Base-by-base conservation (phyloP, 2,329 filamentous ascomycete genomes). In the Pseudogymnoascus sp. region DNA sequence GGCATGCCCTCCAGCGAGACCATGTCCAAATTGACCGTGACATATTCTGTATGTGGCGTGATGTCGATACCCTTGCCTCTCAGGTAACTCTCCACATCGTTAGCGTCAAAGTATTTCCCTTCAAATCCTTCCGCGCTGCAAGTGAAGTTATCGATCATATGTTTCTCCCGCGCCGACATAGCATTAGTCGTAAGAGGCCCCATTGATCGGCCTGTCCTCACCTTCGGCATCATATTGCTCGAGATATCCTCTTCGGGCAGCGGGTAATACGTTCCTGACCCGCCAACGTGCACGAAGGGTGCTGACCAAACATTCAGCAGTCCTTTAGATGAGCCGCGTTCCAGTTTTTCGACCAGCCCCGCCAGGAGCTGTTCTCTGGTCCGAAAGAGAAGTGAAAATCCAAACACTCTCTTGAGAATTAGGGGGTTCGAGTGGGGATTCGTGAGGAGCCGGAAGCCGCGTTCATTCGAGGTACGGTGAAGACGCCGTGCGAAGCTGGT, bases 81-180 rank as follows among this genome's bases (percentile, higher is more conserved):
- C 2, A 95, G 76, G 70, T 92, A 94, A 11, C 83, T 79, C 73
- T 94, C 88, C 0, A 92, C 86, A 72, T 94, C 91, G 64, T 90
- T 82, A 0, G 85, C 77, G 70, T 94, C 90, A 68, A 89, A 90
- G 78, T 90, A 94, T 60, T 90, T 84, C 4, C 89, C 89, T 64
- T 88, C 82, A 65, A 87, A 89, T 0, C 84, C 88, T 0, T 82
- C 79, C 6, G 86, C 73, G 40, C 79, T 80, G 66, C 83, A 80
- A 18, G 76, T 76, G 67, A 88, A 77, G 14, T 78, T 76, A 11
- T 73, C 70, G 38, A 79, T 76, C 6, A 86, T 67, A 18, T 75
- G 68, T 5, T 75, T 72, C 25, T 82, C 79, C 16, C 77, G 73
- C 1, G 77, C 72, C 1, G 75, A 68, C 31, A 75, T 75, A 2